phyloP scores from a whole-genome alignment of 2,329 filamentous ascomycete genomes.

The Beauveria sp. region DNA sequence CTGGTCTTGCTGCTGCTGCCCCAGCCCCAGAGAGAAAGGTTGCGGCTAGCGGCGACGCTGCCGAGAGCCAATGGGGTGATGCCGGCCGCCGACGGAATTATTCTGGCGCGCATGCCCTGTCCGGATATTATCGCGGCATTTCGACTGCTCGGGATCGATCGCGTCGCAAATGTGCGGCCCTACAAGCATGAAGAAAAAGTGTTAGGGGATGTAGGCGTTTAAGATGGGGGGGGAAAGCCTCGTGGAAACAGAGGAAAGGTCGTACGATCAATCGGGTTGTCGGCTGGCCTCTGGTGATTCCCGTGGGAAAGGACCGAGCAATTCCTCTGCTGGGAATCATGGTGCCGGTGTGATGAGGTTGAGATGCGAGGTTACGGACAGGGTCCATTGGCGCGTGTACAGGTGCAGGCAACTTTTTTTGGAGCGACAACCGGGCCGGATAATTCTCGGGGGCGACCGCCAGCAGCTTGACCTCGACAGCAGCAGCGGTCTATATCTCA shows the following conservation, averaged over 20 bases:
- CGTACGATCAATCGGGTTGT: constrained; percentile 22
- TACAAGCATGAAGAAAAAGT: constrained; percentile 16
- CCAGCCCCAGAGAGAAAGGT: constrained; percentile 20
- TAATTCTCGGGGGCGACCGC: constrained; percentile 25
- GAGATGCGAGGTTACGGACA: constrained; percentile 12
- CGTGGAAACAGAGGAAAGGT: background rate
- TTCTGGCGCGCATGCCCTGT: background rate
- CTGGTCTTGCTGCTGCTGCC: constrained; percentile 20
- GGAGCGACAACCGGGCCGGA: constrained; percentile 20
- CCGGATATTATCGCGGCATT: constrained; percentile 12
- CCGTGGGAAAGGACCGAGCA: constrained; percentile 30
- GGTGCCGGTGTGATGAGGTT: constrained; percentile 18
- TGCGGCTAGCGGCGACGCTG: constrained; percentile 23
- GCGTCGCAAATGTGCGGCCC: constrained; percentile 20
- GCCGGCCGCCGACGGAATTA: constrained; percentile 9
- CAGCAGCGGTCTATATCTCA: background rate
- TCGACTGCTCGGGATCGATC: constrained; percentile 17
- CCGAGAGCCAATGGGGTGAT: constrained; percentile 23
- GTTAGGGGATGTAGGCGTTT: background rate
- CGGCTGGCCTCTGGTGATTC: constrained; percentile 23
- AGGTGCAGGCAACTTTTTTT: constrained; percentile 24
- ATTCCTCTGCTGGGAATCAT: constrained; percentile 41
- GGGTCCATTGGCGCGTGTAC: constrained; percentile 15
- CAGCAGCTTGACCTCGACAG: background rate
- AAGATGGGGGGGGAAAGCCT: background rate